Evolutionary conservation across 169 alveolate genomes (phyloP).

Genomic region (Cryptosporidium bovis): DNA sequence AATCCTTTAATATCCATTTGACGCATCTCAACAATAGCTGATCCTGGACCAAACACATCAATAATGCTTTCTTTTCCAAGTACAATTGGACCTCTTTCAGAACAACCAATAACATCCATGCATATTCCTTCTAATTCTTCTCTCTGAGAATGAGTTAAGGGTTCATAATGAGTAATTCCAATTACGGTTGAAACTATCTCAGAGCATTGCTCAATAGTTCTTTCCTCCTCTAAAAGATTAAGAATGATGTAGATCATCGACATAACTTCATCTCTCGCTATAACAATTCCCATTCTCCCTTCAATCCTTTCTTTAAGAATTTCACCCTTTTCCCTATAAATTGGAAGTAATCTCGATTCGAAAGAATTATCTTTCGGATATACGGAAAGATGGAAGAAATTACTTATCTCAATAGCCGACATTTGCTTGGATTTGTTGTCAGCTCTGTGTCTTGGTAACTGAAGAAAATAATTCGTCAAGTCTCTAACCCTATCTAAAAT

Average conservation of each 20-base stretch:
- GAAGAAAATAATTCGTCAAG: conserved; percentile 8
- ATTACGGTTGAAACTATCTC: conserved; percentile 33
- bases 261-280: conserved; percentile 67
- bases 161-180: conserved; percentile 10
- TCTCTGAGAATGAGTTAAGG: conserved; percentile 10
- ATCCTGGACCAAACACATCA: conserved; percentile 43
- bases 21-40: conserved; percentile 48
- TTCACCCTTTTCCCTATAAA: conserved; percentile 17
- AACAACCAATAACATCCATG: neutral
- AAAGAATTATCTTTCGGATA: conserved; percentile 67
- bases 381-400: conserved; percentile 26
- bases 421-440: conserved; percentile 49
- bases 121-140: conserved; percentile 3
- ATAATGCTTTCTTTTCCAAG: conserved; percentile 11
- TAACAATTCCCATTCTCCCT: neutral
- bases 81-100: neutral
- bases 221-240: conserved; percentile 62
- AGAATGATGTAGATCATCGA: conserved; percentile 36
- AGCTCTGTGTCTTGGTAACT: conserved; percentile 53
- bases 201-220: conserved; percentile 33
- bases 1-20: conserved; percentile 12
- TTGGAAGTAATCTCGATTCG: conserved; percentile 57
- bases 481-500: neutral
- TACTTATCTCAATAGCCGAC: conserved; percentile 28
- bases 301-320: conserved; percentile 1